Conservation (phyloP, 2,329 filamentous ascomycete genomes). For the Alternaria tenuissima region DNA sequence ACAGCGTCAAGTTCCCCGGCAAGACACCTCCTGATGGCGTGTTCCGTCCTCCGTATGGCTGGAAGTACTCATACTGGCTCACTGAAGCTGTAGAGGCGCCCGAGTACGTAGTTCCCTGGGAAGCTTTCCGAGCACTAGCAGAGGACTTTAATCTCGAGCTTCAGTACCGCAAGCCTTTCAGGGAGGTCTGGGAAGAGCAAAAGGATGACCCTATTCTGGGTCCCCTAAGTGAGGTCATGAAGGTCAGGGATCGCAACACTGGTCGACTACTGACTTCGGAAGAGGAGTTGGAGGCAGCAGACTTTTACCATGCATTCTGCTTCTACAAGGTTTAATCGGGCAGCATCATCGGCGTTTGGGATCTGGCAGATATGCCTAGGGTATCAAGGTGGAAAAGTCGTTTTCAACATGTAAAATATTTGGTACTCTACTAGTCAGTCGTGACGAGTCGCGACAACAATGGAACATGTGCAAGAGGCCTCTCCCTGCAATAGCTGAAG, state of each 20-base stretch:
- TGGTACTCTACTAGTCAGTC: background rate
- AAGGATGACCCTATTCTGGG: conserved; percentile 85
- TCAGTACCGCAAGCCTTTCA: conserved; percentile 90
- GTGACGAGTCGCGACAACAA: background rate
- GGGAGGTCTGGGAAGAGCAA: conserved; percentile 90
- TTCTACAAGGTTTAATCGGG: conserved; percentile 84
- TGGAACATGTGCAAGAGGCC: background rate
- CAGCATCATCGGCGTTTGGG: conserved; percentile 8
- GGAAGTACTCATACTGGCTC: conserved; percentile 97
- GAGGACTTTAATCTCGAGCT: conserved; percentile 97
- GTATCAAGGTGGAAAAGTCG: background rate
- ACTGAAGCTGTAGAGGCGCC: conserved; percentile 96
- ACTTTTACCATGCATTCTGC: conserved; percentile 93
- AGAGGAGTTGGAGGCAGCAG: conserved; percentile 86
- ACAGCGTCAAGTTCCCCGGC: conserved; percentile 86
- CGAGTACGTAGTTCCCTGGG: conserved; percentile 98
- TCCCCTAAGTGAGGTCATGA: conserved; percentile 92
- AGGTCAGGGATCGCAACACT: conserved; percentile 76
- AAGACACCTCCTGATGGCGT: conserved; percentile 84
- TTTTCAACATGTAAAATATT: background rate
- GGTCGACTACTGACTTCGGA: conserved; percentile 74
- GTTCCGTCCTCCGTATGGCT: conserved; percentile 93
- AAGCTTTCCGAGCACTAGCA: conserved; percentile 92
- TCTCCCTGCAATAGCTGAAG: background rate
- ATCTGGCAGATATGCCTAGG: background rate